Percentiles rank a stretch among this genome's conserved stretches.
Evolutionary conservation across 768 basidiomycete species (phyloP).

Genomic region (Lactarius quietus): DNA sequence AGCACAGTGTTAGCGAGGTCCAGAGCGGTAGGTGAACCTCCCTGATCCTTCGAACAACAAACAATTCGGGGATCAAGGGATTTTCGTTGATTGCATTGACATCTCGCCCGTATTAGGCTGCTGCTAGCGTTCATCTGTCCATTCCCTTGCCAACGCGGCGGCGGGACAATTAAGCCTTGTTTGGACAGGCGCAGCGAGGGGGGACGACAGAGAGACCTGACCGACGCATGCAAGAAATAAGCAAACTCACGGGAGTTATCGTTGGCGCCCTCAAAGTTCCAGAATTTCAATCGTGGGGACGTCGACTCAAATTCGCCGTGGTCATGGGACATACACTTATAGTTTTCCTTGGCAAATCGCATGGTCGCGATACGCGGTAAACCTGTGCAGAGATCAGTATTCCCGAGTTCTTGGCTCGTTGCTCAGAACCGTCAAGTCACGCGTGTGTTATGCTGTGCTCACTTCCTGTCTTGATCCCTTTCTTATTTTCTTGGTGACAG

Average conservation of each 20-base stretch:
- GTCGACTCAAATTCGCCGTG: background rate
- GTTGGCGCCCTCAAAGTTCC: background rate
- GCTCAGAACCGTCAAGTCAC: background rate
- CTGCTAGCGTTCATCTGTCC: background rate
- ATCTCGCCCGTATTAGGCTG: background rate
- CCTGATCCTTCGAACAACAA: background rate
- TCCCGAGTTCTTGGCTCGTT: background rate
- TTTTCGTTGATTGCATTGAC: background rate
- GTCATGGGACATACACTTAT: background rate
- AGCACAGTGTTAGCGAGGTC: background rate
- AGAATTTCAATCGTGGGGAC: background rate
- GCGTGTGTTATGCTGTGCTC: background rate
- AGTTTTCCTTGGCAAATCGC: background rate
- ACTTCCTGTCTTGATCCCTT: background rate
- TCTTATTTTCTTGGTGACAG: background rate
- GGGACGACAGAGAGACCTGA: background rate
- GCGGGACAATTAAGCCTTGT: slow-evolving; percentile 19
- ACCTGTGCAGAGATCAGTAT: background rate
- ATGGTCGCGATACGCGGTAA: background rate
- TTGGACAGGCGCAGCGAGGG: slow-evolving; percentile 5
- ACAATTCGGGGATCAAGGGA: background rate
- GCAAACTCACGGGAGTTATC: background rate
- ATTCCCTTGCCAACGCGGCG: slow-evolving; percentile 21
- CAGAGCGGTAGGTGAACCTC: background rate
- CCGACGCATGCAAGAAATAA: background rate